phyloP scores from a whole-genome alignment of 257 asterid species.

The Cinchona pubescens region DNA sequence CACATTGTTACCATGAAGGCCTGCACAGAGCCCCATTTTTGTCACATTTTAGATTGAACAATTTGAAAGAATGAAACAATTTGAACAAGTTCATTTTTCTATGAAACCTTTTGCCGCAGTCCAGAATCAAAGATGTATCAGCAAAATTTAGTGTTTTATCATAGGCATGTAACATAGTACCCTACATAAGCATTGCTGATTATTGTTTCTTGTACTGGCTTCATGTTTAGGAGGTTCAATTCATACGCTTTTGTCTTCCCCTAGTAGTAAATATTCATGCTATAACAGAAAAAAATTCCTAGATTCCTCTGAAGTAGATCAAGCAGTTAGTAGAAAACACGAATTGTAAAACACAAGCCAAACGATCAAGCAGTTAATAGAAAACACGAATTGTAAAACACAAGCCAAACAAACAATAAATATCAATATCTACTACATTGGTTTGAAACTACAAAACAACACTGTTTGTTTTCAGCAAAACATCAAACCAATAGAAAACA shows the following conservation, averaged over 20 bases:
- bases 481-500: neutral
- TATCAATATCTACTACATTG: neutral
- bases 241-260: too few relatives aligned
- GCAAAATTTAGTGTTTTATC: neutral
- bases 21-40: conserved; percentile 4
- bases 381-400: too few relatives aligned
- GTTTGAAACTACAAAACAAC: too few relatives aligned
- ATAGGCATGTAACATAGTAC: neutral
- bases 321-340: neutral
- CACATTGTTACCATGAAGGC: conserved; percentile 10
- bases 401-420: neutral
- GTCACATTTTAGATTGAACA: conserved; percentile 12
- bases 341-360: too few relatives aligned
- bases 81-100: neutral
- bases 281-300: too few relatives aligned
- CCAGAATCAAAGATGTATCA: neutral
- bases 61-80: neutral
- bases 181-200: neutral
- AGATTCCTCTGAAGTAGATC: too few relatives aligned
- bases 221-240: too few relatives aligned
- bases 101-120: neutral
- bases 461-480: neutral
- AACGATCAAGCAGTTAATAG: neutral
- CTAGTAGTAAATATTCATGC: too few relatives aligned
- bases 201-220: too few relatives aligned